Evolutionary conservation across 2,329 filamentous ascomycete species (phyloP), one percentile per base, ranked within the genome.

Genomic region (Phoma sp.): DNA sequence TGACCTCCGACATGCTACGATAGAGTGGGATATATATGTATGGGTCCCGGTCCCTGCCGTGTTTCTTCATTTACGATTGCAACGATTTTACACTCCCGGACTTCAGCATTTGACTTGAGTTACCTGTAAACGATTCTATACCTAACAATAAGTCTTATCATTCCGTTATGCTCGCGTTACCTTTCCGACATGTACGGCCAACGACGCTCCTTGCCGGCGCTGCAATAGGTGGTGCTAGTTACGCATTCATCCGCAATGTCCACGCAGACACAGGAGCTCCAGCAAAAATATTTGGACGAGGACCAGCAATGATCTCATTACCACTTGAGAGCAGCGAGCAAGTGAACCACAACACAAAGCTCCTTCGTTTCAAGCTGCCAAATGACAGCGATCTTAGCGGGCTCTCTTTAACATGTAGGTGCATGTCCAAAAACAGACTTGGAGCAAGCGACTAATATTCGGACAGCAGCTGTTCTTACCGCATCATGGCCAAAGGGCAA

Each of bases 331-430:
- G 87, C 47, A 83, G 92, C 47, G 88, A 95, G 77, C 77, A 80
- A 36, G 78, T 96, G 77, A 96, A 91, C 81, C 88, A 92, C 82
- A 96, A 97, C 82, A 95, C 91, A 65, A 96, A 97, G 85, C 87
- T 84, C 62, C 82, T 97, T 74, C 87, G 90, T 67, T 96, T 97
- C 77, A 86, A 87, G 66, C 85, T 96, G 26, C 89, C 90, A 20
- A 88, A 93, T 72, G 81, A 85, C 58, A 88, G 95, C 73, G 84
- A 88, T 75, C 86, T 96, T 30, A 92, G 90, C 47, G 93, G 93
- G 40, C 80, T 97, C 50, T 77, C 83, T 26, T 78, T 96, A 59
- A 87, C 93, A 56, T 96, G 91, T 83, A 65, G 65, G 81, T 75
- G 6, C 10, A 2, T 32, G 2, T 10, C 7, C 1, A 38, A 26